Base-by-base conservation (phyloP, 306 rosid genomes). In the Comarum palustre region DNA sequence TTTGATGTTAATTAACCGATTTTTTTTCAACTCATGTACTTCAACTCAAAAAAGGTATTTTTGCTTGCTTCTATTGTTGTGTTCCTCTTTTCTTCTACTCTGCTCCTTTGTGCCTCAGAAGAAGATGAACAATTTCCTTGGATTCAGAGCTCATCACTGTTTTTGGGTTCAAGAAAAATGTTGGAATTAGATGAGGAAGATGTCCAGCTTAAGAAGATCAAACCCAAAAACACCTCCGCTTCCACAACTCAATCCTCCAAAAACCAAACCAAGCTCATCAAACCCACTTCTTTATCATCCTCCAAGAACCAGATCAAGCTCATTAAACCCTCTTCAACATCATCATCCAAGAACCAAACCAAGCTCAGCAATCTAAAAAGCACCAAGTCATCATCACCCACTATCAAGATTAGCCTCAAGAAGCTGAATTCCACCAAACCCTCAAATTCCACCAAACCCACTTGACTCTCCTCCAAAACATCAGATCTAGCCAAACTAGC, bases 381-480 rank as follows among this genome's bases (percentile, higher is more conserved):
- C 15, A 58, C 59, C 75, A 77, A 73, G 31, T 69, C 75, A 43
- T n/a, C n/a, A n/a, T n/a, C n/a, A n/a, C 0, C 0, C 25, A 54
- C 84, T 25, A 88, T 86, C 78, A 71, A 41, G 34, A 41, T 62
- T 39, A 71, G 19, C 60, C 58, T 83, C 71, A 86, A 86, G 69
- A 89, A 89, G 77, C 85, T 87, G 8, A 86, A 91, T 38, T 84
- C 92, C 78, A 86, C 89, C 31, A 84, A 86, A 81, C 10, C 90
- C 81, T 57, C 73, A 31, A 82, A 85, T 47, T 75, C 87, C 29
- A 48, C 76, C 69, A 84, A 77, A 82, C 32, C 74, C 14, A 72
- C 58, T 11, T 62, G 93, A 43, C 43, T 47, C 39, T 34, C 86
- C 65, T 46, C 20, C 42, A 85, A 81, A 60, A 31, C 79, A 27